These are phyloP conservation scores for Dioszegia aurantiaca DNA, from an alignment of 768 basidiomycete genomes.

Conservation along the genomic window DNA sequence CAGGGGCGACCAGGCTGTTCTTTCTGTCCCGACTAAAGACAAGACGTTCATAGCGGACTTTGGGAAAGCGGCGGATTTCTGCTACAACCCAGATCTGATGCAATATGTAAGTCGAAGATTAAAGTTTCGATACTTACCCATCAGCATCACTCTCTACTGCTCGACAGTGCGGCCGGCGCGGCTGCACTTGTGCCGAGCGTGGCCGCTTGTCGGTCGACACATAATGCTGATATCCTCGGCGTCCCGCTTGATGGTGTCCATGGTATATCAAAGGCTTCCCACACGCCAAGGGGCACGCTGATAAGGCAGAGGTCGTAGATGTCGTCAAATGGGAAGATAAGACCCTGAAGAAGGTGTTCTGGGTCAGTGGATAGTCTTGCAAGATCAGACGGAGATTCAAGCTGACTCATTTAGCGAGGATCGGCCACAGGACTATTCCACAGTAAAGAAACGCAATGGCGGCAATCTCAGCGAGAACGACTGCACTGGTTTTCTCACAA, in stretches of 20 bases:
- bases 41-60: slow-evolving; percentile 42
- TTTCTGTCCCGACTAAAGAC: neutral
- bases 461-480: slow-evolving; percentile 41
- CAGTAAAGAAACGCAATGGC: slow-evolving; percentile 35
- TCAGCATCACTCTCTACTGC: slow-evolving; percentile 35
- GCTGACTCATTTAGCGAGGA: slow-evolving; percentile 29
- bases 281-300: neutral
- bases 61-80: slow-evolving; percentile 31
- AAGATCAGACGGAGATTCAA: neutral
- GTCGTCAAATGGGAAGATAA: slow-evolving; percentile 38
- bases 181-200: slow-evolving; percentile 21
- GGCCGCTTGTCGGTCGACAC: slow-evolving; percentile 29
- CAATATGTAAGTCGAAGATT: slow-evolving; percentile 20
- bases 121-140: neutral
- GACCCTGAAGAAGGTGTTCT: slow-evolving; percentile 39
- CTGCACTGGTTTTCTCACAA: slow-evolving; percentile 34
- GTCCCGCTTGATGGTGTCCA: slow-evolving; percentile 38
- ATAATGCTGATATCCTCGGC: slow-evolving; percentile 37
- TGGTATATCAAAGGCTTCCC: slow-evolving; percentile 17
- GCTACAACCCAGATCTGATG: slow-evolving; percentile 37
- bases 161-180: slow-evolving; percentile 13
- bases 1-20: slow-evolving; percentile 1
- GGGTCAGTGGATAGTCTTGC: too few relatives aligned
- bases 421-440: slow-evolving; percentile 44
- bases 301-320: slow-evolving; percentile 32